Evolutionary conservation across 2,329 filamentous ascomycete species (phyloP), one percentile per base, ranked within the genome.

Genomic region (Akanthomyces muscarius): DNA sequence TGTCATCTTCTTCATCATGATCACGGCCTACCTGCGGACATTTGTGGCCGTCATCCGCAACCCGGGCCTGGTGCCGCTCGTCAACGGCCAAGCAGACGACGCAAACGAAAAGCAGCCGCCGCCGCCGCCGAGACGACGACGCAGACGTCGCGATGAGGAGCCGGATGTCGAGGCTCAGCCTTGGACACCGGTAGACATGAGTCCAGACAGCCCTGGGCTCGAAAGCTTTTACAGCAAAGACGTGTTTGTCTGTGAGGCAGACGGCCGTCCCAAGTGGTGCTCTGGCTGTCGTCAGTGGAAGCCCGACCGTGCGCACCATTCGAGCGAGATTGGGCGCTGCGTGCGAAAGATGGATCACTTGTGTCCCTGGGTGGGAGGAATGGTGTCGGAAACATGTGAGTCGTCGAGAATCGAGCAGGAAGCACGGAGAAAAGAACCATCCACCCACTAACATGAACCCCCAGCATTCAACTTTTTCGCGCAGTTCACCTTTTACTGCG

Each of bases 291-390:
- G 85, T 62, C 91, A 89, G 67, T 97, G 90, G 86, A 98, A 97
- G 74, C 87, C 90, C 0, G 94, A 97, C 71, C 84, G 94, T 4
- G 85, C 89, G 2, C 92, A 97, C 72, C 94, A 98, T 75, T 96
- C 90, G 71, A 88, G 88, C 59, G 91, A 96, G 71, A 79, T 95
- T 14, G 86, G 86, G 56, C 83, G 92, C 50, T 98, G 94, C 71
- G 89, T 96, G 25, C 79, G 84, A 47, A 95, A 95, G 70, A 95
- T 97, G 89, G 94, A 98, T 66, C 94, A 98, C 72, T 95, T 93
- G 70, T 99, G 95, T 71, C 95, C 94, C 0, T 98, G 89, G 90
- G 93, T 96, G n/a, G 94, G 94, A 4, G 95, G 94, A 25, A 90
- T 97, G 67, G 88, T 99, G 11, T 89, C 87, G 0, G 93, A 97